These are phyloP conservation scores for Phytophthora chlamydospora DNA, from an alignment of 352 stramenopile genomes.

Conservation along the genomic window DNA sequence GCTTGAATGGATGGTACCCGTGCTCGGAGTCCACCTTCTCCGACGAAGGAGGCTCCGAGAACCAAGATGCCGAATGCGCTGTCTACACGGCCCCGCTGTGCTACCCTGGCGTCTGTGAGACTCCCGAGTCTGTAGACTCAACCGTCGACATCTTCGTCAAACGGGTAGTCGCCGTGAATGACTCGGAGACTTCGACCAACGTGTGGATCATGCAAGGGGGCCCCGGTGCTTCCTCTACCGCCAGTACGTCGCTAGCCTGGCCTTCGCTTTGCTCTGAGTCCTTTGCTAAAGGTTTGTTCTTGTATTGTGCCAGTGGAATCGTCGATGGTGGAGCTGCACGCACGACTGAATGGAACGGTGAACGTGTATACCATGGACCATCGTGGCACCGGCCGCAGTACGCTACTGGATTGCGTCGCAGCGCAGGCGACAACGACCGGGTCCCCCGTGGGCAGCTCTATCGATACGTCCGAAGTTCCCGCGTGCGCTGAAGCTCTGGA, in stretches of 20 bases:
- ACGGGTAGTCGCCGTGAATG: slow-evolving; percentile 28
- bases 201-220: slow-evolving; percentile 58
- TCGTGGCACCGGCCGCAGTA: slow-evolving; percentile 54
- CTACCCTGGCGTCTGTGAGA: slow-evolving; percentile 36
- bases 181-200: slow-evolving; percentile 31
- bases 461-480: slow-evolving; percentile 39
- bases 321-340: slow-evolving; percentile 31
- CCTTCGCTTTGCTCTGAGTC: neutral
- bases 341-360: slow-evolving; percentile 33
- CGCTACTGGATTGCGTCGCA: slow-evolving; percentile 45
- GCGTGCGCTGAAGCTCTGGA: slow-evolving; percentile 47
- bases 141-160: slow-evolving; percentile 57
- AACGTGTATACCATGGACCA: slow-evolving; percentile 71
- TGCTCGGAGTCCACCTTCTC: slow-evolving; percentile 39
- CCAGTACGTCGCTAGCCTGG: slow-evolving; percentile 30
- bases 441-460: slow-evolving; percentile 30
- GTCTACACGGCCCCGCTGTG: slow-evolving; percentile 43
- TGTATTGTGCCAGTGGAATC: slow-evolving; percentile 41
- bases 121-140: slow-evolving; percentile 1
- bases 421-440: slow-evolving; percentile 42
- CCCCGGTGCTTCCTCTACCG: slow-evolving; percentile 40
- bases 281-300: neutral
- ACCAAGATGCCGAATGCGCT: slow-evolving; percentile 39
- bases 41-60: slow-evolving; percentile 16
- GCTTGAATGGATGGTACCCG: slow-evolving; percentile 41